phyloP scores from a whole-genome alignment of 2,329 filamentous ascomycete species.

The Pestalotiopsis sp. region DNA sequence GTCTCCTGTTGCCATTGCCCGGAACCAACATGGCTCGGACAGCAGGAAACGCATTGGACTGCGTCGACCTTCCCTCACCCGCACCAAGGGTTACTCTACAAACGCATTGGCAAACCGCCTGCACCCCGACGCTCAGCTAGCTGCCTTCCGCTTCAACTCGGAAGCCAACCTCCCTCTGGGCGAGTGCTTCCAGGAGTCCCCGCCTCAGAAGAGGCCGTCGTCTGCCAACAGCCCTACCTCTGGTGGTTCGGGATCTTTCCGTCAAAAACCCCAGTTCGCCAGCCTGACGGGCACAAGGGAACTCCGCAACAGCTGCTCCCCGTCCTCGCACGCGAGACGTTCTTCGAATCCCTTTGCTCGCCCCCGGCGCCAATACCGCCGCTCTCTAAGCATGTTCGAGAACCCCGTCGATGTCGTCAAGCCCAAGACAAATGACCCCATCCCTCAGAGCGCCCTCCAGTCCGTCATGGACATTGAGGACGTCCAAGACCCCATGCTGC shows the following conservation, averaged over 20 bases:
- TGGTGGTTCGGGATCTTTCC: slow-evolving; percentile 59
- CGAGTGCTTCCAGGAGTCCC: slow-evolving; percentile 82
- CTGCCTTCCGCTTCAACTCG: slow-evolving; percentile 75
- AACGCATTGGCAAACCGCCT: slow-evolving; percentile 64
- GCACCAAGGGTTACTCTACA: slow-evolving; percentile 75
- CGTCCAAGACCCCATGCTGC: slow-evolving; percentile 71
- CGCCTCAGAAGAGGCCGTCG: slow-evolving; percentile 66
- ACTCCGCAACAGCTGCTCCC: slow-evolving; percentile 75
- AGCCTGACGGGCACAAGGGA: slow-evolving; percentile 54
- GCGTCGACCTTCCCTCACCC: slow-evolving; percentile 73
- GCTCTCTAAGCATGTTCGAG: slow-evolving; percentile 98
- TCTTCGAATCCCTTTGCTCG: slow-evolving; percentile 72
- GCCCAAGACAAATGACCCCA: slow-evolving; percentile 65
- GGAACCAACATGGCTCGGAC: slow-evolving; percentile 51
- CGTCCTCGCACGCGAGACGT: slow-evolving; percentile 71
- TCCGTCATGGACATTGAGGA: slow-evolving; percentile 86
- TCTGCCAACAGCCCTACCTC: slow-evolving; percentile 62
- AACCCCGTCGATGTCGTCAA: slow-evolving; percentile 86
- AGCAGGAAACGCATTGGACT: slow-evolving; percentile 66
- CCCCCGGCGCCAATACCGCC: slow-evolving; percentile 84
- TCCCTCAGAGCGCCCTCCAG: slow-evolving; percentile 61
- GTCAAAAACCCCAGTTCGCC: slow-evolving; percentile 67
- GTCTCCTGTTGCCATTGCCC: slow-evolving; percentile 54
- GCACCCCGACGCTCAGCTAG: slow-evolving; percentile 65
- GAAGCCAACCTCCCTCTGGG: slow-evolving; percentile 58